Conservation (phyloP, 306 rosid genomes). For the Crotalaria pallida region DNA sequence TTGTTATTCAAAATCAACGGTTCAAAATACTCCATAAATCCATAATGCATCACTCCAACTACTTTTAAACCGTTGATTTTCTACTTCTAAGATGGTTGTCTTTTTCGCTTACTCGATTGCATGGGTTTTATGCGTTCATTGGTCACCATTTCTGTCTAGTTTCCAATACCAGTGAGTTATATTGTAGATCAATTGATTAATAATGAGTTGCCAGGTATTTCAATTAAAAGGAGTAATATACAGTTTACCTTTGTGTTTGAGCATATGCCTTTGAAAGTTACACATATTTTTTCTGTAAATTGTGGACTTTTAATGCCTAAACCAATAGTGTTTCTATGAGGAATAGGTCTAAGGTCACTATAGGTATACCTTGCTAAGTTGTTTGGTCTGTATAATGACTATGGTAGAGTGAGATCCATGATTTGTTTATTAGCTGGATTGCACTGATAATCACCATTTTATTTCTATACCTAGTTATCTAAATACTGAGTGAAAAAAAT, state of each 20-base stretch:
- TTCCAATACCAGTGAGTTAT: background rate
- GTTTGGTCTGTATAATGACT: background rate
- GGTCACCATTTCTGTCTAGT: background rate
- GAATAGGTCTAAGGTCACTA: too few relatives aligned
- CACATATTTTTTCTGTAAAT: background rate
- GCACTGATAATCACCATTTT: background rate
- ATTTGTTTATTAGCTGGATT: background rate
- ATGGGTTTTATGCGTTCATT: too few relatives aligned
- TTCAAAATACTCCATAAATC: too few relatives aligned
- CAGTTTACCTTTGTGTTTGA: background rate
- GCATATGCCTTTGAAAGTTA: background rate
- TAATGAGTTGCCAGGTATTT: background rate
- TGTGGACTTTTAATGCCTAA: background rate
- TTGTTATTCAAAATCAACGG: too few relatives aligned
- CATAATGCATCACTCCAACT: too few relatives aligned
- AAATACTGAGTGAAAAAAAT: conserved; percentile 8
- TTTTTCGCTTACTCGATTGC: too few relatives aligned
- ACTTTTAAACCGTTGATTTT: too few relatives aligned
- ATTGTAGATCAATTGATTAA: background rate
- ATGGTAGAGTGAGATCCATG: background rate
- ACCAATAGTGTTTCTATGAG: background rate
- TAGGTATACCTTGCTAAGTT: too few relatives aligned
- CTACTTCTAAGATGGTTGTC: too few relatives aligned
- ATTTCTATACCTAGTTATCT: background rate
- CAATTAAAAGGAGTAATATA: too few relatives aligned